Base-by-base conservation (phyloP, 176 grass and related monocot genomes). In the Zizania latifolia region DNA sequence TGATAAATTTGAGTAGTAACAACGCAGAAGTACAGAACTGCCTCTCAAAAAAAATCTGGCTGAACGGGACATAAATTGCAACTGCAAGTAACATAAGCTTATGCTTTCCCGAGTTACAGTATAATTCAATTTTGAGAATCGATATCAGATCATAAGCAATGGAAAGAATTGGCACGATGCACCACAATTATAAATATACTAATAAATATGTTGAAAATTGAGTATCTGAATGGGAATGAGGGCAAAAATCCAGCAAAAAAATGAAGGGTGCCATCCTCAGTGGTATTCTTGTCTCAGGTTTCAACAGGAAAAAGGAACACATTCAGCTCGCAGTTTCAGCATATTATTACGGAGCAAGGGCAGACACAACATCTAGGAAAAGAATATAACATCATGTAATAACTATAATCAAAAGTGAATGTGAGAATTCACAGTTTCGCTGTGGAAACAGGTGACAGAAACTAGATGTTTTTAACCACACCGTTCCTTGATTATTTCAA, bases 401-500 rank as follows among this genome's bases (percentile, higher is more conserved):
- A 69, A 58, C 72, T 66, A 86, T 14, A 77, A 72, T 48, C 29
- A 71, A 33, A 17, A 36, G 72, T 16, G 22, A 77, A 57, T 57
- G 33, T 44, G 43, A 8, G 41, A 56, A 75, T 77, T 65, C 72
- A 81, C 44, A 82, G 79, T 48, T 82, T 8, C 10, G 23, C 65
- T 48, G 10, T 66, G 7, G 1, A 68, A 82, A 43, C 16, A 43
- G 8, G 37, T 0, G 11, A 28, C 0, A 30, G 36, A 58, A 36
- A 34, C 0, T 68, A 68, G 74, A 72, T 73, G 68, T 78, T 78
- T 86, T 30, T n/a, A 9, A 73, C 6, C 46, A 21, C 19, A 50
- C n/a, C 16, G 6, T 50, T 81, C 12, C 8, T 75, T 30, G 54
- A 70, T 81, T 86, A 81, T 86, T 86, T 32, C 63, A 70, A 81